Evolutionary conservation across 2,329 filamentous ascomycete genomes (phyloP), one percentile per base, ranked within the genome.

Genomic region (Alternaria arborescens): DNA sequence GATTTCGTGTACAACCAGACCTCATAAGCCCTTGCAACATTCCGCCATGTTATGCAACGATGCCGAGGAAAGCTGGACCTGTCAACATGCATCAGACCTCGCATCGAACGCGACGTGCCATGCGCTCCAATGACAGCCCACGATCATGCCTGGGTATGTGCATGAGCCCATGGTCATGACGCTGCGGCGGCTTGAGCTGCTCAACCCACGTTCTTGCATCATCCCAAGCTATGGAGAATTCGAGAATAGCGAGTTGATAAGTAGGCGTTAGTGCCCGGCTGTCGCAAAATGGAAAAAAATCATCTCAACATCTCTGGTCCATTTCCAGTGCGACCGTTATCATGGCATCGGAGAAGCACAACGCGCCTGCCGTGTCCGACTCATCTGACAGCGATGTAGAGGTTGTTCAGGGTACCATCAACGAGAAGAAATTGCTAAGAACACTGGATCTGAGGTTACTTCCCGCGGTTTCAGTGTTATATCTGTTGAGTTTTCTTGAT

Each of bases 351-450:
- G 72, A 77, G 54, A 60, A 67, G 38, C 60, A 64, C 10, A 34
- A 58, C 12, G 66, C 66, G 38, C 58, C 57, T 20, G 64, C 61
- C 12, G 66, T 65, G 10, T 71, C 71, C 6, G 67, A 55, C 7
- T 52, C 66, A 8, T 73, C 70, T 5, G 65, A 71, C 14, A 72
- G 70, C 1, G 75, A 77, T 34, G 24, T 77, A 14, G 73, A 76
- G 41, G 65, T 69, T 40, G 12, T 63, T 10, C 51, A 66, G 1
- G 53, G 47, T 0, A 8, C 47, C 5, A 71, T 89, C 32, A 84
- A 86, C 55, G 88, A 90, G 69, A 85, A 81, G 41, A 78, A 81
- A 0, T 77, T 91, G 2, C 68, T 91, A 7, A 81, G 88, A 10
- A 91, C 85, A 80, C 84, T 83, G 42, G 83, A 78, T 32, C 51